phyloP scores from a whole-genome alignment of 2,329 filamentous ascomycete species.

The Coniosporium tulheliwenetii region DNA sequence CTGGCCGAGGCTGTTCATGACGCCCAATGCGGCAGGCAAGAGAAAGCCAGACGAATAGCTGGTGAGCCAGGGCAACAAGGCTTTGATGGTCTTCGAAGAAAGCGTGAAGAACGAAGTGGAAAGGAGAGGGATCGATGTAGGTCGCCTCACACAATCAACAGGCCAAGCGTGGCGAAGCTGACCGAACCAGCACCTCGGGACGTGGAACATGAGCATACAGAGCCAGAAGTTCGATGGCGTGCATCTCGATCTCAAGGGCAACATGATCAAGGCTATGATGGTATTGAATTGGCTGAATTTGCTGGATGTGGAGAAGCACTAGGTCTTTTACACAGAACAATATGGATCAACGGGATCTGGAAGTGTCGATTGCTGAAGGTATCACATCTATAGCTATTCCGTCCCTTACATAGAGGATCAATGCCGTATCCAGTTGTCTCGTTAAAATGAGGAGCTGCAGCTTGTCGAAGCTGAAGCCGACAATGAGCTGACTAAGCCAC shows the following conservation, averaged over 20 bases:
- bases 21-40: constrained; percentile 30
- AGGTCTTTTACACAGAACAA: no score
- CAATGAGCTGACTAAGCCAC: no score
- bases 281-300: constrained; percentile 31
- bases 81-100: constrained; percentile 29
- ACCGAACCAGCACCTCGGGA: constrained; percentile 17
- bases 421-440: no score
- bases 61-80: constrained; percentile 31
- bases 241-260: constrained; percentile 31
- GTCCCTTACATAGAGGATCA: no score
- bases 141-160: no score
- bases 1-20: constrained; percentile 21
- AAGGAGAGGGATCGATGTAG: constrained; percentile 24
- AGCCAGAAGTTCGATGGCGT: constrained; percentile 32
- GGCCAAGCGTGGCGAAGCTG: no score
- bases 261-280: constrained; percentile 34
- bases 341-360: no score
- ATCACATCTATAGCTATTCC: no score
- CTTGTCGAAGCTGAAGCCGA: no score
- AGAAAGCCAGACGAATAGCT: constrained; percentile 31
- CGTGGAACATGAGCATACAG: constrained; percentile 36
- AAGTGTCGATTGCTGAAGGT: no score
- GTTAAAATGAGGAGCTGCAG: no score
- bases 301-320: constrained; percentile 5
- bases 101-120: constrained; percentile 17